Evolutionary conservation across 2,329 filamentous ascomycete species (phyloP).

Genomic region (Epichloe brachyelytri): DNA sequence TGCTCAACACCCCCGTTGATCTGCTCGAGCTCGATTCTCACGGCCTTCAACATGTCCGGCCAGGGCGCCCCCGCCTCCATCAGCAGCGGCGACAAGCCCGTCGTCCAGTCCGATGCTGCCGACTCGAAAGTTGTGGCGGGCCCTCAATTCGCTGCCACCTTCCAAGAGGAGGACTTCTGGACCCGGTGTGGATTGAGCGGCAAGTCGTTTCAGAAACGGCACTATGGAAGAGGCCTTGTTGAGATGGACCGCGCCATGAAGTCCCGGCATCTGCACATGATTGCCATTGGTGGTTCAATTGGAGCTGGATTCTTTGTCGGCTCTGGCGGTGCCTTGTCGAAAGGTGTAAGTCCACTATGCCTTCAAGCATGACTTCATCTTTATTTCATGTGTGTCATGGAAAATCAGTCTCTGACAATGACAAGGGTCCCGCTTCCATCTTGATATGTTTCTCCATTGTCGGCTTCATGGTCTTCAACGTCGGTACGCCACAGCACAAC

Average conservation of each 20-base stretch:
- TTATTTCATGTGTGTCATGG: not conserved
- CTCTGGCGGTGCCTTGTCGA: constrained; percentile 39
- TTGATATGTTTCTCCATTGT: constrained; percentile 41
- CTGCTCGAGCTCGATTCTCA: not conserved
- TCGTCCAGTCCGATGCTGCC: not conserved
- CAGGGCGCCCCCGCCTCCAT: not conserved
- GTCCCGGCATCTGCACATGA: constrained; percentile 48
- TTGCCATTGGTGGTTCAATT: constrained; percentile 48
- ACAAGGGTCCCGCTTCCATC: constrained; percentile 26
- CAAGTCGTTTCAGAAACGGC: constrained; percentile 22
- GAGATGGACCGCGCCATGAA: constrained; percentile 37
- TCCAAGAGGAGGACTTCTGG: constrained; percentile 18
- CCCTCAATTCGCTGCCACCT: constrained; percentile 7
- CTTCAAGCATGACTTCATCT: not conserved
- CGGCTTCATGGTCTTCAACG: constrained; percentile 39
- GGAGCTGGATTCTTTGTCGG: constrained; percentile 52
- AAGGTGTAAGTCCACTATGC: constrained; percentile 27
- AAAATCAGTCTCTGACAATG: not conserved
- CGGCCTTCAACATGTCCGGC: constrained; percentile 1
- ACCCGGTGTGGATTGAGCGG: constrained; percentile 23
- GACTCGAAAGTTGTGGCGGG: constrained; percentile 4
- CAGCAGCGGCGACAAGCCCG: constrained; percentile 5
- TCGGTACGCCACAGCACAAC: constrained; percentile 11
- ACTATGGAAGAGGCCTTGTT: constrained; percentile 17
- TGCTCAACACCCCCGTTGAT: not conserved